Evolutionary conservation across 495 filamentous ascomycete species (phyloP), one percentile per base, ranked within the genome.

Genomic region (Penicillium silybi): DNA sequence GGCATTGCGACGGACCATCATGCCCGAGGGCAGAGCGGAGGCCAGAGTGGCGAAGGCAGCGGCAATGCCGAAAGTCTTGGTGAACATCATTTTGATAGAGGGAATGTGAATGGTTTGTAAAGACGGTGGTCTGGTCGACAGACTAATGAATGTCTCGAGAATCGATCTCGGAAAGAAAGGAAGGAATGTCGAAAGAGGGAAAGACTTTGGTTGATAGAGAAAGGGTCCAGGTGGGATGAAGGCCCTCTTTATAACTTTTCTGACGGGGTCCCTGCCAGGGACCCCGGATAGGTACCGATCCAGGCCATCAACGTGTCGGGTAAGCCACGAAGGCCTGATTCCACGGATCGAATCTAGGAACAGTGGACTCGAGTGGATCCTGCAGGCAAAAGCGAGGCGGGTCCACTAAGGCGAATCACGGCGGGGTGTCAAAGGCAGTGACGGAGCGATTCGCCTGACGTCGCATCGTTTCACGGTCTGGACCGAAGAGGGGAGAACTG

Each of bases 71-170:
- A 75, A 47, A 52, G 67, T 58, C 66, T 74, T 74, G 61, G 65
- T 63, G 71, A 77, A 75, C 61, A 75, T 65, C 71, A 73, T 77
- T 62, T 69, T 77, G 69, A 69, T 54, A 17, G 50, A 32, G 10
- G 11, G 3, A 13, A 10, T 13, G 29, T 32, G n/a, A n/a, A n/a
- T 32, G 8, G 4, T 10, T 32, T 13, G 11, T 45, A 49, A 35
- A 59, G 52, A 54, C 43, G 34, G 42, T 35, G 23, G 34, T 55
- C 20, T 66, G 59, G 41, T 65, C 63, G 48, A 64, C 54, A 65
- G 62, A 66, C 44, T 40, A 64, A 54, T 13, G 53, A 56, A 49
- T 52, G 52, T 49, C 46, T 55, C 62, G 63, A 64, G 57, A 66
- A 29, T 60, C 46, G 50, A 67, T 67, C 63, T 66, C 63, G 52